Percentiles rank a stretch among this genome's conserved stretches.
Evolutionary conservation across 805 yeast species (phyloP).

Genomic region (Yarrowia keelungensis): DNA sequence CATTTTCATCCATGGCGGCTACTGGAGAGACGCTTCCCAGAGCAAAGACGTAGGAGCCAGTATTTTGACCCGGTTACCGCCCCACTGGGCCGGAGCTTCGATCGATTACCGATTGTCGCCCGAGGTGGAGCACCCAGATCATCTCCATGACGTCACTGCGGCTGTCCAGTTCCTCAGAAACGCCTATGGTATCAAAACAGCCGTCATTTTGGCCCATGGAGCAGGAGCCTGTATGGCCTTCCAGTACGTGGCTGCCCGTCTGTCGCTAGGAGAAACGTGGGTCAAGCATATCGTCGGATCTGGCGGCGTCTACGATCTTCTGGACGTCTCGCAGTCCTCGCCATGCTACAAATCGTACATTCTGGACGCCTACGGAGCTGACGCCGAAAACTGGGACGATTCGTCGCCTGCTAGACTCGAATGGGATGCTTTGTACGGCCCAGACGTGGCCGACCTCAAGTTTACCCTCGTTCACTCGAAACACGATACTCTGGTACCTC

Average conservation of each 20-base stretch:
- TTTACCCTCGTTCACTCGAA: conserved; percentile 40
- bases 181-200: conserved; percentile 45
- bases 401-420: conserved; percentile 40
- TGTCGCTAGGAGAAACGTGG: conserved; percentile 40
- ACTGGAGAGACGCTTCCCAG: conserved; percentile 77
- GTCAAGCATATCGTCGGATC: conserved; percentile 39
- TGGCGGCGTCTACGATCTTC: conserved; percentile 40
- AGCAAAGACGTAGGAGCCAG: conserved; percentile 62
- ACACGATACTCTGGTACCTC: conserved; percentile 39
- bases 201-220: conserved; percentile 71
- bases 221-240: conserved; percentile 76
- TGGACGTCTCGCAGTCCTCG: conserved; percentile 33
- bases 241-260: conserved; percentile 52
- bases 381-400: conserved; percentile 39
- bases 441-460: conserved; percentile 31
- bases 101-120: conserved; percentile 75
- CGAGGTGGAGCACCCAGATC: conserved; percentile 65
- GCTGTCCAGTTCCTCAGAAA: conserved; percentile 52
- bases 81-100: conserved; percentile 49
- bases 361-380: conserved; percentile 40
- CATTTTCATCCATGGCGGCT: conserved; percentile 85
- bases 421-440: conserved; percentile 40
- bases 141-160: conserved; percentile 60
- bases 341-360: conserved; percentile 39
- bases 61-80: conserved; percentile 48